Conservation (phyloP, 2,329 filamentous ascomycete genomes). For the Massarina eburnea region DNA sequence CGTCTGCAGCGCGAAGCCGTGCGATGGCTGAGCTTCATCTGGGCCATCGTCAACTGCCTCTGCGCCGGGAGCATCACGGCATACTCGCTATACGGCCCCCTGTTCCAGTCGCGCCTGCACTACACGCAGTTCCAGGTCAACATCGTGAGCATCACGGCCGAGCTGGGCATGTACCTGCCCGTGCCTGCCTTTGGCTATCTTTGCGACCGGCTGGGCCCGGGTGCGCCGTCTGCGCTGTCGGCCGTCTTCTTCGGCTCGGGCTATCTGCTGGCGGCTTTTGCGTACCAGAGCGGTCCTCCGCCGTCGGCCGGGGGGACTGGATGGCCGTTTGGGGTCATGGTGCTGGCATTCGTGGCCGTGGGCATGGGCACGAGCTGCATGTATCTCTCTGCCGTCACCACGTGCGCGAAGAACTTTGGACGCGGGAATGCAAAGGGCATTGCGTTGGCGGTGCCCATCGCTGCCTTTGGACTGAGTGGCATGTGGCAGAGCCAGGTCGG, state of each 20-base stretch:
- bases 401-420: conserved; percentile 97
- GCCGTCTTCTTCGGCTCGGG: conserved; percentile 75
- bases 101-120: conserved; percentile 81
- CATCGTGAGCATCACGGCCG: conserved; percentile 81
- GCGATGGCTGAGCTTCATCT: conserved; percentile 60
- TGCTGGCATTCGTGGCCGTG: conserved; percentile 79
- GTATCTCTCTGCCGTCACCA: conserved; percentile 89
- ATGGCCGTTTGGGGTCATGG: conserved; percentile 80
- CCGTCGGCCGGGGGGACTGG: conserved; percentile 54
- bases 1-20: conserved; percentile 56
- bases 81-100: conserved; percentile 89
- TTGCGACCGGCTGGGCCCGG: conserved; percentile 85
- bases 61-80: conserved; percentile 90
- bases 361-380: conserved; percentile 84
- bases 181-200: conserved; percentile 87
- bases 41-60: conserved; percentile 65
- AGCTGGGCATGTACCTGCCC: conserved; percentile 87
- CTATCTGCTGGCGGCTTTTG: conserved; percentile 79
- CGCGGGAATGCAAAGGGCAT: conserved; percentile 83
- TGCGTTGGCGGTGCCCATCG: conserved; percentile 86
- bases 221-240: conserved; percentile 72
- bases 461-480: conserved; percentile 87
- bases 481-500: conserved; percentile 95
- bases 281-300: conserved; percentile 66
- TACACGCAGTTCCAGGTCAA: conserved; percentile 95